These are phyloP conservation scores for Fusarium nematophilum DNA, from an alignment of 2,329 filamentous ascomycete genomes.

Conservation along the genomic window DNA sequence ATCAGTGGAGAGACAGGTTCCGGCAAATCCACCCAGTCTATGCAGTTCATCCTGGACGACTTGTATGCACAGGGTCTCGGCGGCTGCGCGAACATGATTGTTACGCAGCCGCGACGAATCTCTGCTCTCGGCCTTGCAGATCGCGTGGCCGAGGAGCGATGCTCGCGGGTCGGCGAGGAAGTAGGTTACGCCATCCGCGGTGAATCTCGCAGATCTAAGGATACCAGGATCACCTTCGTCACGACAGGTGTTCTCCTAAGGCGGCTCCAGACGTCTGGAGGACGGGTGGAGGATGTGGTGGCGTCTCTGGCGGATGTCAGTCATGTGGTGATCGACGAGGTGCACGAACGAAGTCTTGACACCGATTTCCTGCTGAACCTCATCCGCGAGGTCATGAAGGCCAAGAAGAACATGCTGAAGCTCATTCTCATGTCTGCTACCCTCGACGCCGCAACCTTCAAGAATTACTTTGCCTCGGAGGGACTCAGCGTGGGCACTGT, in stretches of 20 bases:
- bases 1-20: slow-evolving; percentile 97
- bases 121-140: slow-evolving; percentile 94
- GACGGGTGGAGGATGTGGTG: slow-evolving; percentile 81
- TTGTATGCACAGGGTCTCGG: slow-evolving; percentile 82
- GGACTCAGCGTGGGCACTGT: slow-evolving; percentile 75
- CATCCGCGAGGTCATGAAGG: slow-evolving; percentile 87
- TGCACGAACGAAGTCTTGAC: slow-evolving; percentile 96
- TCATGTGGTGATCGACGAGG: slow-evolving; percentile 95
- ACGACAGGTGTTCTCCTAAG: slow-evolving; percentile 96
- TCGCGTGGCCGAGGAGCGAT: slow-evolving; percentile 92
- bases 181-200: slow-evolving; percentile 97
- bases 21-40: slow-evolving; percentile 95
- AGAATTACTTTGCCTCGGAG: slow-evolving; percentile 72
- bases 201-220: slow-evolving; percentile 81
- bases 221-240: slow-evolving; percentile 98
- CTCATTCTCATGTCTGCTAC: slow-evolving; percentile 99
- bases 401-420: slow-evolving; percentile 82
- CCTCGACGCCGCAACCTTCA: slow-evolving; percentile 80
- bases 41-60: slow-evolving; percentile 95
- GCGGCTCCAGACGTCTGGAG: slow-evolving; percentile 89
- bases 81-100: slow-evolving; percentile 86
- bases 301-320: slow-evolving; percentile 89
- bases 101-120: slow-evolving; percentile 94
- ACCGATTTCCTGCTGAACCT: slow-evolving; percentile 98
- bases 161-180: slow-evolving; percentile 82